phyloP scores from a whole-genome alignment of 345 rosid species.

The Salix viminalis region DNA sequence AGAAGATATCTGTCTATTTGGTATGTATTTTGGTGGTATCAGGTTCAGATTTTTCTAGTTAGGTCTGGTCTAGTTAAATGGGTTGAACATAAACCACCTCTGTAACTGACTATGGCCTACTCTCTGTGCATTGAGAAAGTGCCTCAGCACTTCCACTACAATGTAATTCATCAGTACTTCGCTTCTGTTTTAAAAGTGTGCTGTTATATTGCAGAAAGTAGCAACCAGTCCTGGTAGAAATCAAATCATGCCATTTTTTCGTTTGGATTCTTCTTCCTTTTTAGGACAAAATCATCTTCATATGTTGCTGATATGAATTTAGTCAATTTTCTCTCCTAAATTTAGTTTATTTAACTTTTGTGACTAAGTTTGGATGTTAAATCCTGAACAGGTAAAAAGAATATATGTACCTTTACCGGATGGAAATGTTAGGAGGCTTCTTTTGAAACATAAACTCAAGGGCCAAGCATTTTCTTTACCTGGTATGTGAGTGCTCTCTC shows the following conservation, averaged over 20 bases:
- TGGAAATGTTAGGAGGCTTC: constrained; percentile 64
- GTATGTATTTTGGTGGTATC: no score
- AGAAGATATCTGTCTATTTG: no score
- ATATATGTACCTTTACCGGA: constrained; percentile 88
- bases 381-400: constrained; percentile 70
- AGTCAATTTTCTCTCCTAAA: neutral
- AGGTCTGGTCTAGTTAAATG: neutral
- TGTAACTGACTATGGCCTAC: no score
- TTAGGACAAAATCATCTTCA: no score
- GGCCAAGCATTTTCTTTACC: constrained; percentile 77
- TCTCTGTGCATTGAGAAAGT: neutral
- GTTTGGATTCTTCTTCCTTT: neutral
- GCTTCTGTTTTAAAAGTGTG: no score
- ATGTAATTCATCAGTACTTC: neutral
- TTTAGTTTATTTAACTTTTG: neutral
- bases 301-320: neutral
- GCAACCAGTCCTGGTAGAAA: neutral
- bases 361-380: constrained; percentile 8
- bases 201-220: neutral
- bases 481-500: constrained; percentile 27
- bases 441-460: constrained; percentile 66
- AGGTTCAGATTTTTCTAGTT: neutral
- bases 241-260: neutral
- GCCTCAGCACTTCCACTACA: neutral
- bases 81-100: neutral